A percentile compares a stretch with the other conserved stretches of the same genome.
Evolutionary conservation across 352 stramenopile species (phyloP).

Genomic region (Albugo laibachii): DNA sequence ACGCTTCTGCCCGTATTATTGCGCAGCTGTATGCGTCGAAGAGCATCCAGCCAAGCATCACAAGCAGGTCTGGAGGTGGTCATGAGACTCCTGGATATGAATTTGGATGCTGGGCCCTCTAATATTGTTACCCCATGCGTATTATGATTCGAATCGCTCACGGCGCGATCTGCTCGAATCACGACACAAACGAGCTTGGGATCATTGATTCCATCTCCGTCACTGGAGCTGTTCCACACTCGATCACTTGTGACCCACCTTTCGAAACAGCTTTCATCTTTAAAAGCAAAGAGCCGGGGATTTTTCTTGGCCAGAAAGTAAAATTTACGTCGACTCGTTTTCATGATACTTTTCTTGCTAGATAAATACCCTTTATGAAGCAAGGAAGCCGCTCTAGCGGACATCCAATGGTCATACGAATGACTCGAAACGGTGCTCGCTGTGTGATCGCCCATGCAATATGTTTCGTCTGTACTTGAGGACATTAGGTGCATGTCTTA

Average conservation of each 20-base stretch:
- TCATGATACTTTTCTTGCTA: constrained; percentile 17
- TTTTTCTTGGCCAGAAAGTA: constrained; percentile 25
- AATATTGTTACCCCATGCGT: constrained; percentile 29
- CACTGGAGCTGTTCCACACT: constrained; percentile 26
- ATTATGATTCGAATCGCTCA: constrained; percentile 8
- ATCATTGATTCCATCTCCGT: constrained; percentile 3
- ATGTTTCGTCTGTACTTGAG: too few relatives aligned
- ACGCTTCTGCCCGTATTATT: too few relatives aligned
- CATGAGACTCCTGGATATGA: not conserved
- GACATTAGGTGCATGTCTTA: too few relatives aligned
- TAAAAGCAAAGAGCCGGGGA: constrained; percentile 33
- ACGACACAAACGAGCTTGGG: constrained; percentile 14
- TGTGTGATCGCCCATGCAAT: too few relatives aligned
- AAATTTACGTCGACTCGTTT: constrained; percentile 14
- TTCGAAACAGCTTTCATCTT: constrained; percentile 40
- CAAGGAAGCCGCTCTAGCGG: too few relatives aligned
- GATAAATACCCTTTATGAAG: constrained; percentile 2
- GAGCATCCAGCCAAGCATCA: too few relatives aligned
- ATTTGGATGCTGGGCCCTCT: constrained; percentile 1
- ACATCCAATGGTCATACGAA: too few relatives aligned
- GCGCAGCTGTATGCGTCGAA: constrained; percentile 7
- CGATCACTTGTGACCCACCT: constrained; percentile 21
- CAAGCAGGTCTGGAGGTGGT: not conserved
- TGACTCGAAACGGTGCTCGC: too few relatives aligned
- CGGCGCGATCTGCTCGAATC: constrained; percentile 4